Evolutionary conservation across 108 stramenopile species (phyloP).

Genomic region (Schizochytrium sp.): DNA sequence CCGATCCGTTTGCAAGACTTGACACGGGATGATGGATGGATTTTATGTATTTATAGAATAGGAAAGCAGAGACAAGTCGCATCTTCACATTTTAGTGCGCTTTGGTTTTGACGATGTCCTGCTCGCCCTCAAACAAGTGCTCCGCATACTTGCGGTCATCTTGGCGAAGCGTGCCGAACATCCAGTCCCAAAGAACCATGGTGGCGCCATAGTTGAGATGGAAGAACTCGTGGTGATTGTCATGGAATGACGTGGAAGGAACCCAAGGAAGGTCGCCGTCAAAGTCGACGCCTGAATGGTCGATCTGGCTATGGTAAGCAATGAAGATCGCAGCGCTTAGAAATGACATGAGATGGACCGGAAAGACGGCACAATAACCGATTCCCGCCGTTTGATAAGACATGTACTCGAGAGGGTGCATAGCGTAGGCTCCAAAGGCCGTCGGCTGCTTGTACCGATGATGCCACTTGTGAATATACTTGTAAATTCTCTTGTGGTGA

Average conservation of each 20-base stretch:
- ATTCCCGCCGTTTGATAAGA: not conserved
- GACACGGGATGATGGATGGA: no score
- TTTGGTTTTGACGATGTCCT: not conserved
- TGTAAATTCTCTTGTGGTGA: conserved; percentile 23
- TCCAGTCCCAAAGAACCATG: not conserved
- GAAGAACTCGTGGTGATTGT: conserved; percentile 18
- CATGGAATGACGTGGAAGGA: conserved; percentile 3
- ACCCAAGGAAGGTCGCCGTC: conserved; percentile 21
- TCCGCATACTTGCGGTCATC: not conserved
- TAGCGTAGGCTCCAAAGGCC: conserved; percentile 9
- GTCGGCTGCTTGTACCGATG: conserved; percentile 24
- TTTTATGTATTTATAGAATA: not conserved
- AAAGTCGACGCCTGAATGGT: conserved; percentile 20
- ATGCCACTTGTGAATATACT: conserved; percentile 28
- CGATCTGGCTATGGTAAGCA: conserved; percentile 19
- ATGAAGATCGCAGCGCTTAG: not conserved
- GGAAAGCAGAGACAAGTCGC: not conserved
- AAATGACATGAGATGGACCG: conserved; percentile 5
- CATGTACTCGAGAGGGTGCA: not conserved
- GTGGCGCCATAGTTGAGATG: conserved; percentile 13
- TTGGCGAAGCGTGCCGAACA: conserved; percentile 10
- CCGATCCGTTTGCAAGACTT: no score
- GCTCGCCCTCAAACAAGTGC: not conserved
- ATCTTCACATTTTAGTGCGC: not conserved
- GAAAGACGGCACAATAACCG: not conserved